Percentiles rank a stretch among this genome's conserved stretches.
Evolutionary conservation across 495 filamentous ascomycete species (phyloP).

Genomic region (Lasiosphaeria hispida): DNA sequence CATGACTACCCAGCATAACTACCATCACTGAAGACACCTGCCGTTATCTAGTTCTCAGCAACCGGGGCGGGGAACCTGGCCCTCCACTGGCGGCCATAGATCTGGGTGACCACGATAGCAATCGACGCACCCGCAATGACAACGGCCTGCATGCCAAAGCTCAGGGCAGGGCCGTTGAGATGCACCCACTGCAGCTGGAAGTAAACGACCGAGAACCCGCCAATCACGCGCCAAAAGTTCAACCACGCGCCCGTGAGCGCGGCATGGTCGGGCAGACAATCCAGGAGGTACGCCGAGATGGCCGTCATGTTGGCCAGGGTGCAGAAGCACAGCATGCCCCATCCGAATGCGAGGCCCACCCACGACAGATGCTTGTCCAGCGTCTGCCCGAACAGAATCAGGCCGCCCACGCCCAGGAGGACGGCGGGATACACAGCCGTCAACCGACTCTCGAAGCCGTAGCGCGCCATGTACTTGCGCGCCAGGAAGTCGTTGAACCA

Average conservation of each 20-base stretch:
- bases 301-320: conserved; percentile 32
- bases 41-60: background rate
- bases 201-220: conserved; percentile 36
- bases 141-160: conserved; percentile 32
- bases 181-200: conserved; percentile 35
- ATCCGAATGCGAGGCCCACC: conserved; percentile 31
- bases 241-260: conserved; percentile 35
- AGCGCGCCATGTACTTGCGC: conserved; percentile 31
- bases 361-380: conserved; percentile 31
- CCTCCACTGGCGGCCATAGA: conserved; percentile 12
- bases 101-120: conserved; percentile 45
- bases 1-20: too few relatives aligned
- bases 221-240: conserved; percentile 28
- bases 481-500: conserved; percentile 41
- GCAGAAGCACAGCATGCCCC: conserved; percentile 30
- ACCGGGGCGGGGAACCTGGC: conserved; percentile 6
- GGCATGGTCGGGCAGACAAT: conserved; percentile 35
- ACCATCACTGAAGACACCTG: too few relatives aligned
- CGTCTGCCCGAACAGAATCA: conserved; percentile 36
- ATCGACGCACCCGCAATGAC: conserved; percentile 16
- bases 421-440: conserved; percentile 57
- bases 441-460: conserved; percentile 55
- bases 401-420: conserved; percentile 38
- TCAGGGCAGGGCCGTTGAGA: conserved; percentile 22
- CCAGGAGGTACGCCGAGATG: conserved; percentile 38